phyloP scores from a whole-genome alignment of 2,329 filamentous ascomycete species.

The Neoascochyta sp. region DNA sequence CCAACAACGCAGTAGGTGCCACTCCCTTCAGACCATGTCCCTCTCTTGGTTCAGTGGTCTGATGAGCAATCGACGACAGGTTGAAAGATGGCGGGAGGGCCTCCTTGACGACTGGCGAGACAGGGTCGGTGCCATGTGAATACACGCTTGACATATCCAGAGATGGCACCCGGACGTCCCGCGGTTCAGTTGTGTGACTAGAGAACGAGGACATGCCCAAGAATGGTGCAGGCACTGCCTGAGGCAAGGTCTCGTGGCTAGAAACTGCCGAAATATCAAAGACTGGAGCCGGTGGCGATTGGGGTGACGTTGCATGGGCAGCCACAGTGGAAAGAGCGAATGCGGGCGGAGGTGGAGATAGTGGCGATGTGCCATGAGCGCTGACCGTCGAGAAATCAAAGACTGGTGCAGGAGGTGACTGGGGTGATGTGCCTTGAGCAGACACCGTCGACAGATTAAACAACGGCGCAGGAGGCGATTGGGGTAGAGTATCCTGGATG shows the following conservation, averaged over 20 bases:
- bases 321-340: slow-evolving; percentile 19
- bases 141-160: slow-evolving; percentile 12
- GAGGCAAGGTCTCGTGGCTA: slow-evolving; percentile 25
- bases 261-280: slow-evolving; percentile 22
- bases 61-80: slow-evolving; percentile 25
- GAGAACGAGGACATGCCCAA: slow-evolving; percentile 18
- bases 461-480: slow-evolving; percentile 7
- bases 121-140: slow-evolving; percentile 23
- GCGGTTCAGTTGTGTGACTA: slow-evolving; percentile 10
- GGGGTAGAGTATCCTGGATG: slow-evolving; percentile 24
- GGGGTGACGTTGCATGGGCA: slow-evolving; percentile 20
- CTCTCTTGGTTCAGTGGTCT: slow-evolving; percentile 28
- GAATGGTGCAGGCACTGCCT: slow-evolving; percentile 8
- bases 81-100: slow-evolving; percentile 22
- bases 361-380: slow-evolving; percentile 19
- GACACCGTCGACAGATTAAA: slow-evolving; percentile 16
- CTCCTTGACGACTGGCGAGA: slow-evolving; percentile 29
- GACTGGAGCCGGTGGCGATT: slow-evolving; percentile 10
- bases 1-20: slow-evolving; percentile 17
- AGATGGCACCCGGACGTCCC: slow-evolving; percentile 6
- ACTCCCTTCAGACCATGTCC: slow-evolving; percentile 13
- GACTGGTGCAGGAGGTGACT: slow-evolving; percentile 9
- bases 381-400: slow-evolving; percentile 15
- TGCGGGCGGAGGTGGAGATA: slow-evolving; percentile 6
- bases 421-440: slow-evolving; percentile 24